Percentiles rank a stretch among this genome's conserved stretches.
phyloP scores from a whole-genome alignment of 495 filamentous ascomycete genomes.

The Xylaria acuta region DNA sequence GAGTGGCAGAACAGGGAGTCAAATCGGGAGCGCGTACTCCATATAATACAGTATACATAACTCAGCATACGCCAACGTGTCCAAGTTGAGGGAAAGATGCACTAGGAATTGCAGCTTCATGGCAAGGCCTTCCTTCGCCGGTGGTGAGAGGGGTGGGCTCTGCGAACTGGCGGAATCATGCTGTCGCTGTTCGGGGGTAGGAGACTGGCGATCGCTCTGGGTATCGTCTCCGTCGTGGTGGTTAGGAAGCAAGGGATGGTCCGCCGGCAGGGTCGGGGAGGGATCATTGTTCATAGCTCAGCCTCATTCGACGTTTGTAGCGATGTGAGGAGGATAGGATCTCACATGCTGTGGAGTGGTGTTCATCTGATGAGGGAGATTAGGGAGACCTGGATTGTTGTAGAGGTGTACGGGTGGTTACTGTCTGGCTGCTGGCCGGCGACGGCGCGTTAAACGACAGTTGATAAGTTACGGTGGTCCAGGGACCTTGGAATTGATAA shows the following conservation, averaged over 20 bases:
- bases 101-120: conserved; percentile 72
- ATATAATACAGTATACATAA: conserved; percentile 86
- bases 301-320: conserved; percentile 50
- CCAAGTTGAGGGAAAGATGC: conserved; percentile 72
- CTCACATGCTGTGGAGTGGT: conserved; percentile 41
- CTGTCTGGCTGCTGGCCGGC: not conserved
- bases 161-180: conserved; percentile 25
- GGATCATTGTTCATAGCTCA: conserved; percentile 72
- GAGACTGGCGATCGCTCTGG: conserved; percentile 33
- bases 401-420: not conserved
- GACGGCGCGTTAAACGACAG: conserved; percentile 6
- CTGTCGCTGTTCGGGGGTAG: conserved; percentile 32
- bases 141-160: conserved; percentile 35
- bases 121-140: conserved; percentile 51
- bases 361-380: conserved; percentile 12
- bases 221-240: conserved; percentile 37
- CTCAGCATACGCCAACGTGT: conserved; percentile 82
- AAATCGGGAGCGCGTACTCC: conserved; percentile 66
- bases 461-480: not conserved
- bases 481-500: not conserved
- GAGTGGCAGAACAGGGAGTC: conserved; percentile 15
- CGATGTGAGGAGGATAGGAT: conserved; percentile 30
- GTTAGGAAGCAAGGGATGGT: conserved; percentile 46
- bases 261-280: conserved; percentile 61
- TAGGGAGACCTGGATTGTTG: not conserved